Evolutionary conservation across 1,139 yeast species (phyloP).

Genomic region (Groenewaldozyma sp.): DNA sequence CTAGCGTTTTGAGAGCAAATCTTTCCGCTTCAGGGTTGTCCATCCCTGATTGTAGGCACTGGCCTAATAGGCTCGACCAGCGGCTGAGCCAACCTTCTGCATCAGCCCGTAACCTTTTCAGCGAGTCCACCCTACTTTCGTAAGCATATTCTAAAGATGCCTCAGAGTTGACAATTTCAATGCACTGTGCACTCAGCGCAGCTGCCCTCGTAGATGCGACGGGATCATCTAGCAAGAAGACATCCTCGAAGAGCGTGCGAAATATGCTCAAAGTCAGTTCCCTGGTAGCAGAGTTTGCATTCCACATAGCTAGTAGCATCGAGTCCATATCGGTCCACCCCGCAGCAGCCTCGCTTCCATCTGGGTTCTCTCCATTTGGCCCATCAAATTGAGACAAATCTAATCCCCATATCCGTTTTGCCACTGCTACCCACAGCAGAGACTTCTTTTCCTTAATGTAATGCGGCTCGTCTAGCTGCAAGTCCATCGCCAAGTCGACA

Average conservation of each 20-base stretch:
- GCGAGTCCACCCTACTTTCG: constrained; percentile 49
- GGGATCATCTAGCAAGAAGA: constrained; percentile 87
- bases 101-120: constrained; percentile 37
- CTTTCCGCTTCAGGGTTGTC: constrained; percentile 30
- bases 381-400: constrained; percentile 10
- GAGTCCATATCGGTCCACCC: constrained; percentile 81
- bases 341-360: constrained; percentile 4
- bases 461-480: constrained; percentile 66
- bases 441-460: constrained; percentile 86
- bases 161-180: constrained; percentile 71
- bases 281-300: constrained; percentile 46
- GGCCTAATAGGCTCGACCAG: constrained; percentile 62
- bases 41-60: constrained; percentile 25
- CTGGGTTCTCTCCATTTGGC: constrained; percentile 3
- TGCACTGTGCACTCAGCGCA: constrained; percentile 73
- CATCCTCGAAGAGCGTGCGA: constrained; percentile 85
- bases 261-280: constrained; percentile 71
- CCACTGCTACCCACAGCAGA: constrained; percentile 81
- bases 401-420: constrained; percentile 89
- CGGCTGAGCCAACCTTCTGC: constrained; percentile 78
- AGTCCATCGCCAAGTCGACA: constrained; percentile 59
- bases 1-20: constrained; percentile 60
- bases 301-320: constrained; percentile 69
- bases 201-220: constrained; percentile 73
- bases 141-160: constrained; percentile 55